Conservation (phyloP, 805 yeast species). For the Metschnikowia amazonensis region DNA sequence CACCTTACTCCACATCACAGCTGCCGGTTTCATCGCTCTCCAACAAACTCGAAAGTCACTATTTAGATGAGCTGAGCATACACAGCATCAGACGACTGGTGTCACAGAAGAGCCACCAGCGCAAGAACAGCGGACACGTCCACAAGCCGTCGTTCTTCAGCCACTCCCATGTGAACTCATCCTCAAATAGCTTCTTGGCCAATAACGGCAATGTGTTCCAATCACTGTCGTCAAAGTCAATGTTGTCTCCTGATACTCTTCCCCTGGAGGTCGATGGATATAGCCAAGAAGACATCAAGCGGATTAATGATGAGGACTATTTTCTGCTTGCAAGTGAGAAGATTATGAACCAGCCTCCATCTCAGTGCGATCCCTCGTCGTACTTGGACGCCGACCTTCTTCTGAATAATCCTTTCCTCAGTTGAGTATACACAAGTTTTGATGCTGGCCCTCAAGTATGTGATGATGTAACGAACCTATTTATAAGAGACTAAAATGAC, state of each 20-base stretch:
- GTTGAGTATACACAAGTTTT: neutral
- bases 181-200: neutral
- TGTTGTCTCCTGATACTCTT: neutral
- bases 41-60: constrained; percentile 27
- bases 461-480: neutral
- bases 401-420: constrained; percentile 3
- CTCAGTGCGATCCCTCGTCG: constrained; percentile 1
- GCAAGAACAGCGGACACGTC: constrained; percentile 18
- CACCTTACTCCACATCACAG: constrained; percentile 13
- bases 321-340: constrained; percentile 4
- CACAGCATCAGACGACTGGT: constrained; percentile 8
- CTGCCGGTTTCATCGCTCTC: constrained; percentile 24
- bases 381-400: constrained; percentile 7
- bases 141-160: constrained; percentile 14
- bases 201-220: constrained; percentile 10
- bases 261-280: neutral
- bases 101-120: constrained; percentile 10
- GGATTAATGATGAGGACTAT: neutral
- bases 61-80: constrained; percentile 13
- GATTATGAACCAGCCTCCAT: constrained; percentile 8
- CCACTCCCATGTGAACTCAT: neutral
- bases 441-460: constrained; percentile 1
- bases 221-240: neutral
- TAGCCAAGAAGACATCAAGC: neutral
- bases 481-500: neutral